These are phyloP conservation scores for Amanita brunnescens DNA, from an alignment of 768 basidiomycete species.

Conservation along the genomic window DNA sequence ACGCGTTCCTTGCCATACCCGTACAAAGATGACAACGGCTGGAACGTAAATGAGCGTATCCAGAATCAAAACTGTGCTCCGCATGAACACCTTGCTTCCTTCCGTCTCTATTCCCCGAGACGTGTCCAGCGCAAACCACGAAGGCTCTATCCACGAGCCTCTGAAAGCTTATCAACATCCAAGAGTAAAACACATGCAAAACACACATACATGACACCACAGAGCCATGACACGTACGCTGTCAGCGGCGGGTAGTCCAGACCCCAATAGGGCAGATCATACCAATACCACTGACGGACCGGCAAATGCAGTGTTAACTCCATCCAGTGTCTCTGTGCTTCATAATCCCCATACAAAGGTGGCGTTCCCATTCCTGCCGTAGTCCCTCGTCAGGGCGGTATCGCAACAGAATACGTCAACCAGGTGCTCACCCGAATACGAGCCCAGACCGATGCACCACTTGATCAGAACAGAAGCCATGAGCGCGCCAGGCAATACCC, in stretches of 20 bases:
- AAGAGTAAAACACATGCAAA: neutral
- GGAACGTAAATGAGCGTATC: constrained; percentile 73
- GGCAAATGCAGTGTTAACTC: constrained; percentile 79
- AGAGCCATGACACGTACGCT: constrained; percentile 82
- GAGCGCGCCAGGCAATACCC: constrained; percentile 52
- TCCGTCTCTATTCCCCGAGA: constrained; percentile 69
- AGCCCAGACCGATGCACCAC: constrained; percentile 62
- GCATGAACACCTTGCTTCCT: constrained; percentile 71
- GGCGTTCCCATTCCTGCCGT: constrained; percentile 54
- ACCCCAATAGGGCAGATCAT: constrained; percentile 88
- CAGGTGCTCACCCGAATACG: constrained; percentile 65
- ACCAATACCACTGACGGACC: constrained; percentile 72
- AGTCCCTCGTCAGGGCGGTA: neutral
- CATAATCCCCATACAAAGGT: constrained; percentile 88
- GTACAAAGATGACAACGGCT: constrained; percentile 58
- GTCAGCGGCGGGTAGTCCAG: constrained; percentile 93
- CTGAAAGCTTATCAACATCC: constrained; percentile 13
- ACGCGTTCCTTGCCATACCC: constrained; percentile 56
- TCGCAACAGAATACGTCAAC: neutral
- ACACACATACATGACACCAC: constrained; percentile 58
- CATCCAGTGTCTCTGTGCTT: constrained; percentile 96
- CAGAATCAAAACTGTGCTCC: constrained; percentile 57
- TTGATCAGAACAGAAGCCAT: constrained; percentile 50
- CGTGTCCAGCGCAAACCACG: constrained; percentile 62
- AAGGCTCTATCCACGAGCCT: constrained; percentile 31